Conservation (phyloP, 805 yeast genomes). For the Lipomyces lipofer region DNA sequence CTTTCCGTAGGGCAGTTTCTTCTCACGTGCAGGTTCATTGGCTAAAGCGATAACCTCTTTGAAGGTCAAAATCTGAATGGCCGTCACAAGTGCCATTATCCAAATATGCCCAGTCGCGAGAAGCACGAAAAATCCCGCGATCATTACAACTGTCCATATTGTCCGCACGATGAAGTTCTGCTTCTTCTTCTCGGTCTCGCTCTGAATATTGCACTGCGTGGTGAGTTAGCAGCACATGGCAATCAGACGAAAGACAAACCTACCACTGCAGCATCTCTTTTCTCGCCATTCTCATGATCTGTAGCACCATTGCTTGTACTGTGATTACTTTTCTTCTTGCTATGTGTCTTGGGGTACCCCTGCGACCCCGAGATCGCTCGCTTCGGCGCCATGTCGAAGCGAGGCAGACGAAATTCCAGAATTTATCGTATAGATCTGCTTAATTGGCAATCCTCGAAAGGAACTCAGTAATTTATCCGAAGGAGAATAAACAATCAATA, state of each 20-base stretch:
- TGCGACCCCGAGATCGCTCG: not conserved
- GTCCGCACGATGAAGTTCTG: conserved; percentile 86
- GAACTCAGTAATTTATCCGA: no score
- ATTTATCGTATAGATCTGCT: no score
- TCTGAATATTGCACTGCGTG: conserved; percentile 25
- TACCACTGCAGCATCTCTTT: conserved; percentile 2
- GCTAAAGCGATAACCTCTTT: conserved; percentile 88
- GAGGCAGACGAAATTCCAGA: no score
- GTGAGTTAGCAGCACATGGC: not conserved
- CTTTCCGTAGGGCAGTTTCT: conserved; percentile 64
- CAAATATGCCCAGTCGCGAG: conserved; percentile 84
- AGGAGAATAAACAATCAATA: no score
- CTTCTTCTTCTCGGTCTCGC: conserved; percentile 64
- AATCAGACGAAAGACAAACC: not conserved
- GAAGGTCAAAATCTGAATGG: conserved; percentile 80
- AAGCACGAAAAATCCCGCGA: conserved; percentile 64
- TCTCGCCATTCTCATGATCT: not conserved
- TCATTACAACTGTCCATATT: conserved; percentile 92
- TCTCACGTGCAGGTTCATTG: conserved; percentile 78
- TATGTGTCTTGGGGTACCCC: not conserved
- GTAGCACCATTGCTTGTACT: not conserved
- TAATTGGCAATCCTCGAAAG: no score
- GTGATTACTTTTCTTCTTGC: not conserved
- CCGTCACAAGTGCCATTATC: conserved; percentile 67
- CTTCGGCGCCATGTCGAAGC: conserved; percentile 2